A percentile compares a stretch with the other conserved stretches of the same genome.
These are phyloP conservation scores for Quercus tomentella DNA, from an alignment of 331 rosid genomes.

Conservation along the genomic window DNA sequence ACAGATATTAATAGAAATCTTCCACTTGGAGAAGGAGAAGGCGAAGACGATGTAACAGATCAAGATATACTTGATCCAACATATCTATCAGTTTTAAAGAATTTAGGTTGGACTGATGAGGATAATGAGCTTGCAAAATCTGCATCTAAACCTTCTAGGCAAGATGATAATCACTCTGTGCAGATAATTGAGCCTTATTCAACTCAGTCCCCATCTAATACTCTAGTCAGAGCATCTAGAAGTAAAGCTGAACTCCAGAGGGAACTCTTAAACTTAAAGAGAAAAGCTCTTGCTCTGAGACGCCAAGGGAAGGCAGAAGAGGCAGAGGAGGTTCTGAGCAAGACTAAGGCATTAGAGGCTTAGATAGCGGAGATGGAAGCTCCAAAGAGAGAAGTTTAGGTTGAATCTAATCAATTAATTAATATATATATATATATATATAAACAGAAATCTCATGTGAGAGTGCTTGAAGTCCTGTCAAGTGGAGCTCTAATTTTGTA, in stretches of 20 bases:
- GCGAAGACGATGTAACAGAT: conserved; percentile 69
- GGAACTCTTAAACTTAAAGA: conserved; percentile 88
- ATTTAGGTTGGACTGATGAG: conserved; percentile 90
- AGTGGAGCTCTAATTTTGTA: too few species aligned
- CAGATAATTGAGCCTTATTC: conserved; percentile 30
- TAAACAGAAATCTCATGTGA: too few species aligned
- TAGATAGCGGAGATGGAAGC: conserved; percentile 59
- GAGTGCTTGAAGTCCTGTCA: too few species aligned
- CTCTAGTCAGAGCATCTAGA: conserved; percentile 38
- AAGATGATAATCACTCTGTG: conserved; percentile 25
- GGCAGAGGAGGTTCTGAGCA: conserved; percentile 72
- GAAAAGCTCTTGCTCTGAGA: conserved; percentile 85
- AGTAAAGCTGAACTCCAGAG: conserved; percentile 78
- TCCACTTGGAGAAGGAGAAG: conserved; percentile 43
- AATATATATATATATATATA: too few species aligned
- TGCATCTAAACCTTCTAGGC: conserved; percentile 32
- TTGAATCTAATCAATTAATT: conserved; percentile 30
- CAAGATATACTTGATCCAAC: conserved; percentile 84
- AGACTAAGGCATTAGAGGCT: conserved; percentile 58
- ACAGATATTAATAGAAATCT: conserved; percentile 32
- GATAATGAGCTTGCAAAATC: conserved; percentile 32
- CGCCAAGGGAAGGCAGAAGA: conserved; percentile 86
- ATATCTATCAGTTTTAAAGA: conserved; percentile 74
- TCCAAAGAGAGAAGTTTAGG: conserved; percentile 34
- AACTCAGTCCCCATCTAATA: conserved; percentile 27